Evolutionary conservation across 768 basidiomycete species (phyloP).

Genomic region (Xerocomellus intermedius): DNA sequence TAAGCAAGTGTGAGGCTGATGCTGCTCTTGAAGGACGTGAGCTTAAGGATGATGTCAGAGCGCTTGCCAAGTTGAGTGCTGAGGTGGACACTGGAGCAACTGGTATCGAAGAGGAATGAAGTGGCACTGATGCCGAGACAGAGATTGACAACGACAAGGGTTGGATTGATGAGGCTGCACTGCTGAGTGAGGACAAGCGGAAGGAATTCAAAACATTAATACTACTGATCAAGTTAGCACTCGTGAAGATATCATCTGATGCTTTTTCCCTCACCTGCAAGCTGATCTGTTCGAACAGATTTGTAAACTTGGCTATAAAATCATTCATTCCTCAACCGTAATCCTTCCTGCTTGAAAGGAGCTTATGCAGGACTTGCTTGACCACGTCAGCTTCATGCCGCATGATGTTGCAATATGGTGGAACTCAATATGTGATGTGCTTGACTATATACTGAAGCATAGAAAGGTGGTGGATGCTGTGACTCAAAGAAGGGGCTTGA

Average conservation of each 20-base stretch:
- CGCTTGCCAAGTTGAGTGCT: background rate
- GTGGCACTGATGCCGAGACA: background rate
- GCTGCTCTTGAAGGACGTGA: background rate
- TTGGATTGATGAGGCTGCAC: slow-evolving; percentile 25
- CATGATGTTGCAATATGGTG: too few species aligned
- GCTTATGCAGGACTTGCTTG: too few species aligned
- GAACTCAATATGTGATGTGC: too few species aligned
- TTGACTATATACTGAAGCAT: slow-evolving; percentile 8
- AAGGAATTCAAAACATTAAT: slow-evolving; percentile 12
- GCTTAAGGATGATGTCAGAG: background rate
- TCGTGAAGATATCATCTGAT: background rate
- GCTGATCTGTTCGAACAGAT: slow-evolving; percentile 21
- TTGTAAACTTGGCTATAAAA: background rate
- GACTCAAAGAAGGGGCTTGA: background rate
- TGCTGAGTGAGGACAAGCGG: slow-evolving; percentile 10
- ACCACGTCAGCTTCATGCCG: too few species aligned
- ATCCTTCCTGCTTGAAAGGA: slow-evolving; percentile 20
- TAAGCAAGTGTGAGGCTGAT: background rate
- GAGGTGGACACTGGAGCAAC: background rate
- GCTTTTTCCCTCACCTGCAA: background rate
- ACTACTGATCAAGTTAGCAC: slow-evolving; percentile 25
- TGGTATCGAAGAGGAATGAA: too few species aligned
- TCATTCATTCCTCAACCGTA: slow-evolving; percentile 16
- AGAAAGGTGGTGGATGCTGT: slow-evolving; percentile 21
- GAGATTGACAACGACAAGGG: slow-evolving; percentile 16